Conservation (phyloP, 371 early-diverging fungal species). For the Mortierella sp. region DNA sequence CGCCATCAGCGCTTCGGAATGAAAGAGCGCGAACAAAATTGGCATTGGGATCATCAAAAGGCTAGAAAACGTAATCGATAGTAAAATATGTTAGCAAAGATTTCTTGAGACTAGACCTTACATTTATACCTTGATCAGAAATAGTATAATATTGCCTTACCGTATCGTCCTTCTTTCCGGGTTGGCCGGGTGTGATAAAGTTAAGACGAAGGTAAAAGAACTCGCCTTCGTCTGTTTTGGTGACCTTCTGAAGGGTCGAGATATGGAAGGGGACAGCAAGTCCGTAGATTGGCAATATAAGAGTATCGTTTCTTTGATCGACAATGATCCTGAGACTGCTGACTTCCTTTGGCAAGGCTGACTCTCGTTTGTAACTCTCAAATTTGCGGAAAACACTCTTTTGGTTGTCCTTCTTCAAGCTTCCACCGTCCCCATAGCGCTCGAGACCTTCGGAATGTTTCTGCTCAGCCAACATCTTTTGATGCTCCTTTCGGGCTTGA, state of each 20-base stretch:
- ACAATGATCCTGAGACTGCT: constrained; percentile 86
- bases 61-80: constrained; percentile 54
- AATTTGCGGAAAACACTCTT: constrained; percentile 86
- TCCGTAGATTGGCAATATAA: constrained; percentile 97
- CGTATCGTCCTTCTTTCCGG: constrained; percentile 90
- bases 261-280: constrained; percentile 99
- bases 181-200: constrained; percentile 95
- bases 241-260: constrained; percentile 94
- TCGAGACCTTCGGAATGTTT: constrained; percentile 84
- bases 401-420: constrained; percentile 71
- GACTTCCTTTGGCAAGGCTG: constrained; percentile 84
- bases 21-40: constrained; percentile 94
- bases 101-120: not conserved
- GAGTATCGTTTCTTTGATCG: constrained; percentile 89
- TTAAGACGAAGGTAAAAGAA: constrained; percentile 96
- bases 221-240: constrained; percentile 97
- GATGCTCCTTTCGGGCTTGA: constrained; percentile 87
- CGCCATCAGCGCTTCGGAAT: constrained; percentile 89
- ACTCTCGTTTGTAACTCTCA: constrained; percentile 95
- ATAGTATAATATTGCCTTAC: constrained; percentile 42
- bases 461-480: constrained; percentile 84
- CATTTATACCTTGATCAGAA: not conserved
- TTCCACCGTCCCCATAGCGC: constrained; percentile 78
- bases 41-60: constrained; percentile 90
- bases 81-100: constrained; percentile 5